Conservation (phyloP, 2,329 filamentous ascomycete genomes). For the Cladorrhinum sp. region DNA sequence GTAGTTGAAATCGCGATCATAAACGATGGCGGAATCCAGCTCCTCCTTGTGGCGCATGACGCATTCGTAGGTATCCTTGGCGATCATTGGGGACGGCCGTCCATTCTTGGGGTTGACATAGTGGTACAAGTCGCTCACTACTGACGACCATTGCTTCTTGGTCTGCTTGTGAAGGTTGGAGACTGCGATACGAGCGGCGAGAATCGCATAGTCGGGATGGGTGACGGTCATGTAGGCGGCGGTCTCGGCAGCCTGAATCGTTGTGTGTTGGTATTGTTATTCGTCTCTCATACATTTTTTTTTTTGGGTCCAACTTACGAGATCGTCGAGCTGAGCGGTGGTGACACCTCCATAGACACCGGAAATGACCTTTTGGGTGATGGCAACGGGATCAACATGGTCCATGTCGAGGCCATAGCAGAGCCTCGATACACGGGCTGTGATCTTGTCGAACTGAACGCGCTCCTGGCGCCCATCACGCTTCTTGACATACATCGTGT, state of each 20-base stretch:
- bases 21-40: conserved; percentile 97
- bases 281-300: neutral
- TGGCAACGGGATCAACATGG: conserved; percentile 95
- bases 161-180: conserved; percentile 99
- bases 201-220: conserved; percentile 97
- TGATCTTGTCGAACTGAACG: conserved; percentile 99
- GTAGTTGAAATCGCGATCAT: conserved; percentile 99
- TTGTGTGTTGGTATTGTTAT: conserved; percentile 8
- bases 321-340: conserved; percentile 91
- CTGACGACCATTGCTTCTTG: conserved; percentile 98
- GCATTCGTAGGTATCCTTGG: conserved; percentile 81
- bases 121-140: conserved; percentile 88
- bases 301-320: conserved; percentile 61
- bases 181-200: conserved; percentile 95
- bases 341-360: conserved; percentile 98
- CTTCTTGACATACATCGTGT: conserved; percentile 61
- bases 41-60: conserved; percentile 97
- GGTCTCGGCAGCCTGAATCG: conserved; percentile 83
- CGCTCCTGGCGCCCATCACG: conserved; percentile 96
- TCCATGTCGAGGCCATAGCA: conserved; percentile 95
- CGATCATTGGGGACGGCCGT: conserved; percentile 88
- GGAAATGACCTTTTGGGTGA: conserved; percentile 98
- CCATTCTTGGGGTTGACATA: conserved; percentile 95
- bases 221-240: conserved; percentile 99
- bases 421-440: conserved; percentile 91